A percentile compares a stretch with the other conserved stretches of the same genome.
Evolutionary conservation across 192 early-diverging fungal genomes (phyloP).

Genomic region (Podila minutissima): DNA sequence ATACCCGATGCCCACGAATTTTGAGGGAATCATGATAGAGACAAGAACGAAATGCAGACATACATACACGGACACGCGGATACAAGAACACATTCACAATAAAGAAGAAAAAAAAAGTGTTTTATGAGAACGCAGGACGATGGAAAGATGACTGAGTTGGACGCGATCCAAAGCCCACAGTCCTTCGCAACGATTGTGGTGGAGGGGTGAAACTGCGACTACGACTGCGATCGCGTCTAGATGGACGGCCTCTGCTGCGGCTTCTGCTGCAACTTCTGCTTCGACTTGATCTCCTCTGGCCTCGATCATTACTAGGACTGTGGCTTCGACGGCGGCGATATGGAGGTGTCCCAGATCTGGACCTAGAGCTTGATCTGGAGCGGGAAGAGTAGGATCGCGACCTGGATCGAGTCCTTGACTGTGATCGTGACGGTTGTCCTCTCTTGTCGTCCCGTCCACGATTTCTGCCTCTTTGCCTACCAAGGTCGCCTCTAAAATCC

Average conservation of each 20-base stretch:
- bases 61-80: too few species aligned
- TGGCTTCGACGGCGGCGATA: not conserved
- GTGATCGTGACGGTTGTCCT: not conserved
- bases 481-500: not conserved
- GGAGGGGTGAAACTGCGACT: constrained; percentile 5
- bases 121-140: not conserved
- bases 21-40: too few species aligned
- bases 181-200: not conserved
- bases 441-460: not conserved
- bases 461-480: not conserved
- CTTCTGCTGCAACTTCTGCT: not conserved
- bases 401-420: not conserved
- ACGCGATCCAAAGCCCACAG: not conserved
- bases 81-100: too few species aligned
- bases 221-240: not conserved
- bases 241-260: not conserved
- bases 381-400: not conserved
- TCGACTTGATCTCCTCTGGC: not conserved
- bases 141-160: not conserved
- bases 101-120: too few species aligned
- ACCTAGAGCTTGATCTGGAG: constrained; percentile 18
- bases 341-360: constrained; percentile 7
- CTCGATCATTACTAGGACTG: too few species aligned
- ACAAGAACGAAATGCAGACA: too few species aligned
- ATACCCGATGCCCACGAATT: too few species aligned